A percentile compares a stretch with the other conserved stretches of the same genome.
phyloP scores from a whole-genome alignment of 2,329 filamentous ascomycete species.

The Immersiporthe knoxdaviesiana region DNA sequence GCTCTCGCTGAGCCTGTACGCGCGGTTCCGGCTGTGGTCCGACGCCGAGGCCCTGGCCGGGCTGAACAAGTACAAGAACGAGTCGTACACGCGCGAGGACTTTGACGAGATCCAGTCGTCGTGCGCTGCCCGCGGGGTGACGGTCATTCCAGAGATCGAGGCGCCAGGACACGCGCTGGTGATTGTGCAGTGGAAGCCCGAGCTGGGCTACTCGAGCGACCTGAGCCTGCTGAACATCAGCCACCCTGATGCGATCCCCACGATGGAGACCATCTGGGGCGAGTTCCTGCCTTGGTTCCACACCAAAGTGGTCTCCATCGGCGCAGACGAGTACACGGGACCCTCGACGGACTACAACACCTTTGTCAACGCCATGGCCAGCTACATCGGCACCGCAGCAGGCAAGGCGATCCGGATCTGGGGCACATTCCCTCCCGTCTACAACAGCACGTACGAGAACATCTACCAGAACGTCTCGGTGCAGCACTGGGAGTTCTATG shows the following conservation, averaged over 20 bases:
- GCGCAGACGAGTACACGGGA: slow-evolving; percentile 58
- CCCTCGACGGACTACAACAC: slow-evolving; percentile 52
- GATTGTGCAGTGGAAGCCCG: slow-evolving; percentile 62
- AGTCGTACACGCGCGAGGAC: slow-evolving; percentile 55
- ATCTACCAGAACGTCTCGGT: slow-evolving; percentile 51
- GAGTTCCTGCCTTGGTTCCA: slow-evolving; percentile 61
- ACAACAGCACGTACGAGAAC: slow-evolving; percentile 36
- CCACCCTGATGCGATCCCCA: slow-evolving; percentile 56
- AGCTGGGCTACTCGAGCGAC: slow-evolving; percentile 51
- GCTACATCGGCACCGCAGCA: slow-evolving; percentile 45
- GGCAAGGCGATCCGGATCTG: slow-evolving; percentile 57
- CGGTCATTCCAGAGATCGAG: slow-evolving; percentile 63
- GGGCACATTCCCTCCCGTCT: slow-evolving; percentile 56
- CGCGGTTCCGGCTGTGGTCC: slow-evolving; percentile 58
- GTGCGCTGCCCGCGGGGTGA: slow-evolving; percentile 59
- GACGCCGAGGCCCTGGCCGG: slow-evolving; percentile 51
- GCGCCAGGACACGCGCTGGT: slow-evolving; percentile 60
- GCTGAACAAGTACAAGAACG: slow-evolving; percentile 54
- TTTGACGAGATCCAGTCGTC: slow-evolving; percentile 56
- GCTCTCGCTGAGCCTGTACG: slow-evolving; percentile 53
- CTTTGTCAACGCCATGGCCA: slow-evolving; percentile 56
- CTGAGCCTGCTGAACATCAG: slow-evolving; percentile 58
- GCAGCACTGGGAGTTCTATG: slow-evolving; percentile 60
- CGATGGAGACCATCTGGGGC: slow-evolving; percentile 56
- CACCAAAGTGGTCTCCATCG: slow-evolving; percentile 57